Base-by-base conservation (phyloP, 768 basidiomycete species). In the Panus rudis region DNA sequence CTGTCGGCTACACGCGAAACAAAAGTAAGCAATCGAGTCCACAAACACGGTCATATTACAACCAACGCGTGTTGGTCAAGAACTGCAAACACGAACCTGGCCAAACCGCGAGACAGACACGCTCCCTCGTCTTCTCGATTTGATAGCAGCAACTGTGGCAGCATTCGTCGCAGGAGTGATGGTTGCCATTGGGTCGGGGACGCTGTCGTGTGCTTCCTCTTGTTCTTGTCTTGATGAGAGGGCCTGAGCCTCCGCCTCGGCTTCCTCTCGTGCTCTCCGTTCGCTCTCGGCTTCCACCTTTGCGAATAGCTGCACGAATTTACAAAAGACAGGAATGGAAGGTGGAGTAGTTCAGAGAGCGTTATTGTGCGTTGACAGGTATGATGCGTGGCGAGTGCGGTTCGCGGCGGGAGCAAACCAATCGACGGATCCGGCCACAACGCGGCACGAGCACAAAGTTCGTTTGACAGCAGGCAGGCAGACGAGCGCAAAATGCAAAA, bases 71-170 rank as follows among this genome's bases (percentile, higher is more conserved):
- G n/a, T n/a, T n/a, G 19, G 39, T 12, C 16, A 31, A 32, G 16
- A 16, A 38, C 17, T n/a, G 17, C 17, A 34, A 19, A 14, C 3
- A 46, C 65, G 45, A 37, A 80, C 78, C 70, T 79, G 72, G 21
- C 81, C 79, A 50, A 80, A 76, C 14, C 75, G 67, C 42, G 76
- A 76, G 32, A 82, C 67, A 1, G 78, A 79, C 27, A 82, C 67
- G 41, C 74, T 78, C 14, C 71, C 72, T 37, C 70, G 65, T 33
- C 66, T 62, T 30, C 60, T 59, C 39, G 65, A 53, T 26, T 41
- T 26, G 13, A 35, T 30, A 12, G 37, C 23, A 8, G 28, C 39
- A 21, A 16, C 27, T 12, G 35, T 22, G 30, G 46, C 28, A 35
- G 40, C 37, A 31, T 30, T 21, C 28, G 37, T 31, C 14, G 38